Conservation (phyloP, 176 grass and related monocot genomes). For the Hyparrhenia diplandra region DNA sequence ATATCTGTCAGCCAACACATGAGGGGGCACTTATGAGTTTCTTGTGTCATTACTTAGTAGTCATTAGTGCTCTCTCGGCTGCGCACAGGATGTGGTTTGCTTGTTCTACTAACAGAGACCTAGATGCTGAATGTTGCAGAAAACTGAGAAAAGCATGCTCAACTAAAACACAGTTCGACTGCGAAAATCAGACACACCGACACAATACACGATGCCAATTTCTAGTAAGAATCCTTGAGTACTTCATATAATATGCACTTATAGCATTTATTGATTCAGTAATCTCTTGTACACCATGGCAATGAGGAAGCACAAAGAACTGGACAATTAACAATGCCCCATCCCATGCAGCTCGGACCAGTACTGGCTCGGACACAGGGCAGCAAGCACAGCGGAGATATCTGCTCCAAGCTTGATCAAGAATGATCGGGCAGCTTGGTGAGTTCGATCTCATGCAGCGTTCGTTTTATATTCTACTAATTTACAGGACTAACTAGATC, state of each 20-base stretch:
- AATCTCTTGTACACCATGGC: conserved; percentile 5
- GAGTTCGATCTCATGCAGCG: background rate
- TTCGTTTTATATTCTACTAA: conserved; percentile 28
- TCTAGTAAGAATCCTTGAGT: background rate
- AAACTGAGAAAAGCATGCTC: too few relatives aligned
- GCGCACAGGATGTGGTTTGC: too few relatives aligned
- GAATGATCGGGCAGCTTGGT: conserved; percentile 1
- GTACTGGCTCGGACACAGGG: background rate
- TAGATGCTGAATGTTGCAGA: too few relatives aligned
- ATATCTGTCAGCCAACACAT: too few relatives aligned
- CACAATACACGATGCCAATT: background rate
- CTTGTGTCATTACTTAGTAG: too few relatives aligned
- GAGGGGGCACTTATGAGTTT: too few relatives aligned
- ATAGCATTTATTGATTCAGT: background rate
- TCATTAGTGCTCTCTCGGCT: too few relatives aligned
- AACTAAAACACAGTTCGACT: too few relatives aligned
- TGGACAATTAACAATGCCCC: background rate
- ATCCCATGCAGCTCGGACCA: too few relatives aligned
- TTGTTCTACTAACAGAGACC: too few relatives aligned
- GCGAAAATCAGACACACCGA: background rate
- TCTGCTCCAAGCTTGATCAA: conserved; percentile 3
- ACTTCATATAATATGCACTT: background rate
- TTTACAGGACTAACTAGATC: conserved; percentile 30
- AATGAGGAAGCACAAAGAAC: background rate
- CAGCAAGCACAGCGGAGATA: background rate